Percentiles rank a stretch among this genome's conserved stretches.
These are phyloP conservation scores for Juglanconis juglandina DNA, from an alignment of 2,329 filamentous ascomycete species.

Conservation along the genomic window DNA sequence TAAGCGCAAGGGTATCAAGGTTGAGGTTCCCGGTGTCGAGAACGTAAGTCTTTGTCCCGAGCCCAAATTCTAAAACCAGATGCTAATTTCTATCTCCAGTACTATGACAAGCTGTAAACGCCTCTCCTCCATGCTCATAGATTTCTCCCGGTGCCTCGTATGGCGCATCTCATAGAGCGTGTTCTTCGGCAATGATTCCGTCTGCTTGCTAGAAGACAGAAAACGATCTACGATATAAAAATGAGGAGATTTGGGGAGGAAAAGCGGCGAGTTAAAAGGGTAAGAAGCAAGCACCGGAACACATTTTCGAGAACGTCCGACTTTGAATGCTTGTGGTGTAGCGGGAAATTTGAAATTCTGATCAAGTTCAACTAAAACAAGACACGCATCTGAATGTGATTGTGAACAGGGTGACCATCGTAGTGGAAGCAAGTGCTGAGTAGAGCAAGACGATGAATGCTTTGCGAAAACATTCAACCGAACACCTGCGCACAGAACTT, in stretches of 20 bases:
- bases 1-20: constrained; percentile 99
- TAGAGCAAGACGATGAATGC: too few species aligned
- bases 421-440: not conserved
- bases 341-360: constrained; percentile 30
- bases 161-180: constrained; percentile 41
- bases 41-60: constrained; percentile 68
- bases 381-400: not conserved
- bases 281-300: constrained; percentile 32
- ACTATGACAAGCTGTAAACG: constrained; percentile 98
- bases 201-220: constrained; percentile 21
- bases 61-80: not conserved
- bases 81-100: constrained; percentile 56
- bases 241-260: constrained; percentile 20
- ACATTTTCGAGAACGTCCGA: constrained; percentile 31
- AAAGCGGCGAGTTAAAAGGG: constrained; percentile 33
- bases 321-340: constrained; percentile 38
- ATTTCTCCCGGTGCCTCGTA: constrained; percentile 36
- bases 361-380: constrained; percentile 11
- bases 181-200: constrained; percentile 25
- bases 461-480: too few species aligned
- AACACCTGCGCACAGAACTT: too few species aligned
- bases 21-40: constrained; percentile 84
- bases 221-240: constrained; percentile 15
- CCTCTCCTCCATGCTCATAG: constrained; percentile 41
- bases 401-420: not conserved